These are phyloP conservation scores for Magnaporthiopsis rhizophila DNA, from an alignment of 2,329 filamentous ascomycete species.

Conservation along the genomic window DNA sequence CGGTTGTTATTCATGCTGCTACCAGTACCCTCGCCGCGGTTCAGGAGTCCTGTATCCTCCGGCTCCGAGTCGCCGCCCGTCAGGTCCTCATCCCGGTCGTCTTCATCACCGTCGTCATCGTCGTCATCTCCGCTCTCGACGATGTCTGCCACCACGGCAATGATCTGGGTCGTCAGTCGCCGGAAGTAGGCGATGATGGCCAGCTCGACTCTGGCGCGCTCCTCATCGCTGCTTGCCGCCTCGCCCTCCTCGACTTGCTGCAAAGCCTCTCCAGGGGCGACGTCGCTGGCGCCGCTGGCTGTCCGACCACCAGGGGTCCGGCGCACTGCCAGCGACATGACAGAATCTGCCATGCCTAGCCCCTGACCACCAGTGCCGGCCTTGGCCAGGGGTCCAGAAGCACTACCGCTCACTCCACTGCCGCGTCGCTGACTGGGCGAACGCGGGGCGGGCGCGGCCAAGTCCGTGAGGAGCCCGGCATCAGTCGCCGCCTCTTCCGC, in stretches of 20 bases:
- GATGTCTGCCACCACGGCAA: constrained; percentile 54
- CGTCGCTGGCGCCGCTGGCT: constrained; percentile 1
- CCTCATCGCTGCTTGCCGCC: constrained; percentile 28
- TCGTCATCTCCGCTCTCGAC: constrained; percentile 43
- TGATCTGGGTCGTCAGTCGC: constrained; percentile 58
- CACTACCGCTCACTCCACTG: constrained; percentile 9
- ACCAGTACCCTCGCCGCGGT: constrained; percentile 5
- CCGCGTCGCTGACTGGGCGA: constrained; percentile 4
- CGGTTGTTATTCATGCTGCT: constrained; percentile 7
- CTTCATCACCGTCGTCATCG: constrained; percentile 30
- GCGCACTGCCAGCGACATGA: constrained; percentile 33
- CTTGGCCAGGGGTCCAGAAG: not conserved
- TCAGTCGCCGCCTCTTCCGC: constrained; percentile 50
- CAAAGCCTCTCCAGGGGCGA: not conserved
- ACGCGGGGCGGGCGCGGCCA: constrained; percentile 27
- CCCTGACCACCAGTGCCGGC: constrained; percentile 10
- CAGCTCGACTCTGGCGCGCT: constrained; percentile 51
- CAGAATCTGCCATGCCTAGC: constrained; percentile 31
- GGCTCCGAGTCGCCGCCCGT: constrained; percentile 5
- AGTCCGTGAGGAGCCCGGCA: constrained; percentile 45
- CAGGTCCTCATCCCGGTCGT: constrained; percentile 17
- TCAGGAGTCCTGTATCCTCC: not conserved
- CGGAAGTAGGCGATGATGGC: constrained; percentile 77
- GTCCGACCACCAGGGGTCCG: constrained; percentile 19
- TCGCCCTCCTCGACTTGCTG: not conserved